Conservation (phyloP, 345 rosid species). For the Punica granatum region DNA sequence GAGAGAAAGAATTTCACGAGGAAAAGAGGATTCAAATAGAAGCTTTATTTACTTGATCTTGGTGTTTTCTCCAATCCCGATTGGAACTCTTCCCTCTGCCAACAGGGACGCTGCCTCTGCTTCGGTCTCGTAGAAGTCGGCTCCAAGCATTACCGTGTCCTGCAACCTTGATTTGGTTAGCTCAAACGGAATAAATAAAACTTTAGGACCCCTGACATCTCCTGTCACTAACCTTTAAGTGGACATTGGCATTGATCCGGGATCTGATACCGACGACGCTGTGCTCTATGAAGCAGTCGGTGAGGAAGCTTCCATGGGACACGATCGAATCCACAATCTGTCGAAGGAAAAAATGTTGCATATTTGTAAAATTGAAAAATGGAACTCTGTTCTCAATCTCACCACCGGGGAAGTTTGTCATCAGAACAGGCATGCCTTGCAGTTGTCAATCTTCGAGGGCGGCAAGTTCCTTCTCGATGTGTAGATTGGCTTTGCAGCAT, state of each 20-base stretch:
- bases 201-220: background rate
- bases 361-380: background rate
- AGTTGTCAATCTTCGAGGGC: conserved; percentile 62
- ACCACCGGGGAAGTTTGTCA: background rate
- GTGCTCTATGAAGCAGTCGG: conserved; percentile 64
- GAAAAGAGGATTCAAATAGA: background rate
- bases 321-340: conserved; percentile 81
- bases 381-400: background rate
- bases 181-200: background rate
- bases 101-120: conserved; percentile 49
- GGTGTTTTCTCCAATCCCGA: conserved; percentile 19
- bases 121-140: conserved; percentile 80
- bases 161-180: conserved; percentile 12
- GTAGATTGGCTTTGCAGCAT: conserved; percentile 80
- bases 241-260: conserved; percentile 65
- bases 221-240: conserved; percentile 46
- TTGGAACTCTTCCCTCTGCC: conserved; percentile 20
- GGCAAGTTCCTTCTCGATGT: conserved; percentile 95
- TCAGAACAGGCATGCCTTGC: conserved; percentile 41
- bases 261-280: conserved; percentile 88
- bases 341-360: conserved; percentile 5
- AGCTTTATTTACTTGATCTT: conserved; percentile 43
- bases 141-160: conserved; percentile 96
- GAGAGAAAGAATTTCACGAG: no score
- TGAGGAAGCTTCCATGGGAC: conserved; percentile 89